Evolutionary conservation across 2,329 filamentous ascomycete genomes (phyloP).

Genomic region (Colletotrichum phormii): DNA sequence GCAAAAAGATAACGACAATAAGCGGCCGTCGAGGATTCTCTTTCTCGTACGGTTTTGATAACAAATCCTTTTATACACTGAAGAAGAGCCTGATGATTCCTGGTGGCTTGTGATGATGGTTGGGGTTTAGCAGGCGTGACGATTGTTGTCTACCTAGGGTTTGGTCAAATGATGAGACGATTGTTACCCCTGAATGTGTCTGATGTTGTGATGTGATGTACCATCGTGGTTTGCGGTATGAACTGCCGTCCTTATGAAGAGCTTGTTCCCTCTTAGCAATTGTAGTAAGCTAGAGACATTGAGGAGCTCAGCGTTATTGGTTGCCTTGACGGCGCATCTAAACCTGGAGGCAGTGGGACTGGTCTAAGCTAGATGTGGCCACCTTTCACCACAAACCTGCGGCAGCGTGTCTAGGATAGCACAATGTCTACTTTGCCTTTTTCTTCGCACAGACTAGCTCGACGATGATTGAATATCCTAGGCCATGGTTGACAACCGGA

Average conservation of each 20-base stretch:
- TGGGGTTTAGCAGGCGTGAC: background rate
- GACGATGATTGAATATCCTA: no score
- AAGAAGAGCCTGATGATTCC: background rate
- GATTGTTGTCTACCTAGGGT: background rate
- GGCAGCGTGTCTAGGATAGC: no score
- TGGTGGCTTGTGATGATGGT: conserved; percentile 9
- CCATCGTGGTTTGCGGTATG: no score
- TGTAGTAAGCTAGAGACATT: background rate
- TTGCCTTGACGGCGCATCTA: no score
- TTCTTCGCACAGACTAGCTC: no score
- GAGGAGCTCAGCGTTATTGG: no score
- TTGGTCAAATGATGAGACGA: conserved; percentile 36
- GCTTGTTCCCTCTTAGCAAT: background rate
- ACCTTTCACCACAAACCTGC: no score
- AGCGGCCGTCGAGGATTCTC: background rate
- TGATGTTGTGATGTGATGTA: background rate
- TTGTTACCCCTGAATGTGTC: background rate
- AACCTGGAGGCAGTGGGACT: no score
- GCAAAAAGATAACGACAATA: conserved; percentile 1
- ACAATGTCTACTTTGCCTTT: no score
- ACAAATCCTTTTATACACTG: background rate
- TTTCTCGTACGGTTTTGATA: conserved; percentile 3
- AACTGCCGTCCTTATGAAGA: no score
- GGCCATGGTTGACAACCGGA: no score
- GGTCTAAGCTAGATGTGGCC: no score